Conservation (phyloP, 768 basidiomycete genomes). For the Lyophyllum decastes region DNA sequence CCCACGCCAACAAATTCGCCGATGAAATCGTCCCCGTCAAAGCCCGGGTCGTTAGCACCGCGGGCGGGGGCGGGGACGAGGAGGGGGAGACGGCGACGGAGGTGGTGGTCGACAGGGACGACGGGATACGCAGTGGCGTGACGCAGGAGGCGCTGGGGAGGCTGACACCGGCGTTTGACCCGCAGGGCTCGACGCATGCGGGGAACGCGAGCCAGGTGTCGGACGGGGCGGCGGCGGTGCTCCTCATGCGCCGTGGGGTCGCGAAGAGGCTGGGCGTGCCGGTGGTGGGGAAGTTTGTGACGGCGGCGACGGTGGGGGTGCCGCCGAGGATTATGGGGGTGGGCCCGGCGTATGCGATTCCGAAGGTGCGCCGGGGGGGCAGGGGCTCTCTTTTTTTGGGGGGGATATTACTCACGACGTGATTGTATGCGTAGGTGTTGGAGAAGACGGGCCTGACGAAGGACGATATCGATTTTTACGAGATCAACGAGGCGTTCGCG, state of each 20-base stretch:
- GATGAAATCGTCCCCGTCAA: slow-evolving; percentile 83
- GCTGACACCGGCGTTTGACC: slow-evolving; percentile 84
- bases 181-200: slow-evolving; percentile 78
- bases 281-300: slow-evolving; percentile 83
- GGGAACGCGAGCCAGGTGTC: slow-evolving; percentile 90
- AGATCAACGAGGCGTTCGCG: slow-evolving; percentile 93
- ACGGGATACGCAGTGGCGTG: slow-evolving; percentile 85
- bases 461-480: slow-evolving; percentile 85
- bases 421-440: too few relatives aligned
- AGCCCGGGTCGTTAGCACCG: too few relatives aligned
- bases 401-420: too few relatives aligned
- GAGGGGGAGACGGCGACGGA: too few relatives aligned
- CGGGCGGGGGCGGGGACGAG: too few relatives aligned
- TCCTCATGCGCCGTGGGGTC: slow-evolving; percentile 77
- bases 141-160: slow-evolving; percentile 77
- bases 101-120: too few relatives aligned
- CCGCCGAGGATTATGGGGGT: slow-evolving; percentile 91
- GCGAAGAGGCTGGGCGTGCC: slow-evolving; percentile 84
- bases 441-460: slow-evolving; percentile 64
- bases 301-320: slow-evolving; percentile 71
- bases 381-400: too few relatives aligned
- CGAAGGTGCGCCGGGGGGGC: too few relatives aligned
- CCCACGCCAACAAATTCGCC: slow-evolving; percentile 80
- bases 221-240: slow-evolving; percentile 90
- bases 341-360: slow-evolving; percentile 88